Evolutionary conservation across 2,329 filamentous ascomycete genomes (phyloP).

Genomic region (Penicillium sp.): DNA sequence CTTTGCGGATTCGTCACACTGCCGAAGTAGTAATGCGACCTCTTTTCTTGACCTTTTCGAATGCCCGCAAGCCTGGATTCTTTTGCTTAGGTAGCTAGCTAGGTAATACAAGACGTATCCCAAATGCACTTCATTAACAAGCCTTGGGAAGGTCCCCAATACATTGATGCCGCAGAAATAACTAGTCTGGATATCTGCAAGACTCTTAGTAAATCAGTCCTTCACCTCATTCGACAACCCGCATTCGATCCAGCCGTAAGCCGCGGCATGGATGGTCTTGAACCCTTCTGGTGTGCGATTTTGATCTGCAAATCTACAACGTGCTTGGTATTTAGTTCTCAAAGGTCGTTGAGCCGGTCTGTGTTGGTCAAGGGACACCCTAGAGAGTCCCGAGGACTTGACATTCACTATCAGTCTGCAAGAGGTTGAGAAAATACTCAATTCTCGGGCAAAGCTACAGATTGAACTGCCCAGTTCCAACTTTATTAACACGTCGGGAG

Average conservation of each 20-base stretch:
- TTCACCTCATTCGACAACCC: no score
- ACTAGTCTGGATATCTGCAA: no score
- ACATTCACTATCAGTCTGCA: slow-evolving; percentile 76
- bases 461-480: neutral
- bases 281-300: slow-evolving; percentile 80
- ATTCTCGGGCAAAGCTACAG: slow-evolving; percentile 30
- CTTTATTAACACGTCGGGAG: no score
- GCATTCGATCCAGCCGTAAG: no score
- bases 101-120: neutral
- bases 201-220: no score
- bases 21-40: neutral
- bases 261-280: slow-evolving; percentile 48
- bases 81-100: slow-evolving; percentile 9
- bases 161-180: no score
- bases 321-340: slow-evolving; percentile 60
- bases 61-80: neutral
- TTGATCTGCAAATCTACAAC: slow-evolving; percentile 73
- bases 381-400: slow-evolving; percentile 55
- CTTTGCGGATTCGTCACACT: neutral
- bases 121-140: neutral
- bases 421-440: slow-evolving; percentile 58
- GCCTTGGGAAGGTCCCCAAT: no score
- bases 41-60: slow-evolving; percentile 2
- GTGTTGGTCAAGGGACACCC: slow-evolving; percentile 69
- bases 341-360: slow-evolving; percentile 66